A percentile compares a stretch with the other conserved stretches of the same genome.
Conservation (phyloP, 208 protist genomes). For the Kentomonas sorsogonicus region DNA sequence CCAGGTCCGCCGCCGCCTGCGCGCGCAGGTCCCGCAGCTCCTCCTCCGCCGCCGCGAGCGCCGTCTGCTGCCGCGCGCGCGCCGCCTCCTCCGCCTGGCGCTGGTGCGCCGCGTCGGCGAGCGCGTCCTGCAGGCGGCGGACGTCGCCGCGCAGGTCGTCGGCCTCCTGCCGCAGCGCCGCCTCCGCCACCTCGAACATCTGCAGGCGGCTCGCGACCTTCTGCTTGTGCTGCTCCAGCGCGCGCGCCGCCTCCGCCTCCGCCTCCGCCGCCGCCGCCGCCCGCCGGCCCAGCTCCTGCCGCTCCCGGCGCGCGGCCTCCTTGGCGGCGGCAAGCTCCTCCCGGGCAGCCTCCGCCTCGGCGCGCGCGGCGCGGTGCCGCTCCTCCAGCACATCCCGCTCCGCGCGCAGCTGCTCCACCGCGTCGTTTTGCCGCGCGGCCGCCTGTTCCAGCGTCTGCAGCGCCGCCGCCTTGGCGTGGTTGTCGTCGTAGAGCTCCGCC, state of each 20-base stretch:
- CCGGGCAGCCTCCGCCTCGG: slow-evolving; percentile 29
- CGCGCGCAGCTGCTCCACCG: slow-evolving; percentile 14
- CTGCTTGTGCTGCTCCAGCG: slow-evolving; percentile 29
- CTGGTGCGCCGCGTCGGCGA: slow-evolving; percentile 21
- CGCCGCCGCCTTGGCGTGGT: slow-evolving; percentile 26
- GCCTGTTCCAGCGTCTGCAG: slow-evolving; percentile 23
- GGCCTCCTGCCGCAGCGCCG: slow-evolving; percentile 38
- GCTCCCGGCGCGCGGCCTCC: slow-evolving; percentile 42
- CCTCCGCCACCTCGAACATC: slow-evolving; percentile 40
- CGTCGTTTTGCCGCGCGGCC: slow-evolving; percentile 27
- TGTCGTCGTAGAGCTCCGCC: slow-evolving; percentile 41
- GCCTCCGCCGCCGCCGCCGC: slow-evolving; percentile 36
- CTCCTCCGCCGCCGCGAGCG: slow-evolving; percentile 24
- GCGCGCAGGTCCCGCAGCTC: slow-evolving; percentile 36
- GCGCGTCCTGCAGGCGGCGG: slow-evolving; percentile 24
- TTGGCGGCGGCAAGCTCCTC: slow-evolving; percentile 24
- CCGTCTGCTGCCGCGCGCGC: slow-evolving; percentile 32
- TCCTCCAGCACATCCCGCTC: slow-evolving; percentile 26
- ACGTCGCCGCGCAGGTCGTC: slow-evolving; percentile 35
- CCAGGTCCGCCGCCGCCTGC: slow-evolving; percentile 24
- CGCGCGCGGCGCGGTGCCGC: slow-evolving; percentile 17
- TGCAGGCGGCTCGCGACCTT: slow-evolving; percentile 33
- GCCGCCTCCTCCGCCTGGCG: slow-evolving; percentile 25
- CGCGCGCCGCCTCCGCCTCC: slow-evolving; percentile 17
- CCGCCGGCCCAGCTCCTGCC: slow-evolving; percentile 27